Conservation (phyloP, 257 asterid genomes). For the Ocimum tenuiflorum region DNA sequence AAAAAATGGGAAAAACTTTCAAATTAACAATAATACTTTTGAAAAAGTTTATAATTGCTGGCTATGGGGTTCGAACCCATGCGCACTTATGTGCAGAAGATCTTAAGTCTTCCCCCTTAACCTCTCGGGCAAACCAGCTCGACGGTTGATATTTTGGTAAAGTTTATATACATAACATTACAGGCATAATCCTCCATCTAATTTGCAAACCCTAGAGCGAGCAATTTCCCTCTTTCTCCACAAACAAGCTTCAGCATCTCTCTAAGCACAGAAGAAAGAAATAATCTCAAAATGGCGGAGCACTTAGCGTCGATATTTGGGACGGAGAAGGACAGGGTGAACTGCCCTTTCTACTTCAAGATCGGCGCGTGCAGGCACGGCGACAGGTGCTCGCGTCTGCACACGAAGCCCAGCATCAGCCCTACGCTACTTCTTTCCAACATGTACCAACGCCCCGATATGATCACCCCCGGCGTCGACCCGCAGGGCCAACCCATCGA, state of each 20-base stretch:
- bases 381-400: constrained; percentile 77
- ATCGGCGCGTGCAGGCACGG: constrained; percentile 90
- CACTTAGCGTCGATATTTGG: constrained; percentile 37
- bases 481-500: constrained; percentile 75
- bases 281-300: constrained; percentile 27
- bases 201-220: constrained; percentile 21
- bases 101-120: constrained; percentile 93
- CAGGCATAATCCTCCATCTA: neutral
- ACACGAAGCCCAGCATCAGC: constrained; percentile 75
- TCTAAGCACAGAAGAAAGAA: neutral
- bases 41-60: constrained; percentile 28
- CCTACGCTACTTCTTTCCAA: constrained; percentile 66
- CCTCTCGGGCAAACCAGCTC: constrained; percentile 97
- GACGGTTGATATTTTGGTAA: no score
- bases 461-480: constrained; percentile 83
- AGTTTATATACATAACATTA: no score
- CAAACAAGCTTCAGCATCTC: neutral
- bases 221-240: neutral
- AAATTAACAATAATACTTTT: no score
- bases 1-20: no score
- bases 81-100: constrained; percentile 83
- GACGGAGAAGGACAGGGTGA: constrained; percentile 58
- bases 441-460: constrained; percentile 85
- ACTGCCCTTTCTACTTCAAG: constrained; percentile 84
- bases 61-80: constrained; percentile 96